Base-by-base conservation (phyloP, 257 asterid genomes). In the Primulina huaijiensis region DNA sequence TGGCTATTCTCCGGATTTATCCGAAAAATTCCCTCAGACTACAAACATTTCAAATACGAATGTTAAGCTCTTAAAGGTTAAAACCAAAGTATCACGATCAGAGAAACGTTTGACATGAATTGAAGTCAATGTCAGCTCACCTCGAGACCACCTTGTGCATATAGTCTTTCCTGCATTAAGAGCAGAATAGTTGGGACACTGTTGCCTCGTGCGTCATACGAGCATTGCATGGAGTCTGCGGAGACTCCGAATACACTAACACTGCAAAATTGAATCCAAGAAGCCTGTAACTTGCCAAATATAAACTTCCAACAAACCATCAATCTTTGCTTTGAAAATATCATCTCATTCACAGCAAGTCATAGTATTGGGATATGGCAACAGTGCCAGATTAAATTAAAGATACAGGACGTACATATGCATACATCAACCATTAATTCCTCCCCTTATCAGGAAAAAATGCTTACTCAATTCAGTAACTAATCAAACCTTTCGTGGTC, bases 1-100 rank as follows among this genome's bases (percentile, higher is more conserved):
- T 91, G 79, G 77, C 95, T 82, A 60, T 94, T 94, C 81, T 94
- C 99, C 14, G 99, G 98, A 69, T 94, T 94, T 75, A 94, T 94
- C 40, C 99, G 89, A 53, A 94, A 94, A 40, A 94, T 87, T 25
- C 99, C 99, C 77, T 94, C 99, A 0, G 97, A 96, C 99, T 94
- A 71, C 69, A 80, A 62, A 40, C 62, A 2, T 40, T 71, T 66
- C 19, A 46, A 4, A 71, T 12, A 73, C 9, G 57, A 29, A 34
- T 10, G 30, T 69, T 77, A 67, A 76, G 52, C 30, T 72, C 69
- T 5, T 33, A 8, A 40, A 72, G 29, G 25, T 25, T 30, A 67
- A 3, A 53, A 4, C 7, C 11, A 23, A 53, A 37, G 11, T 23
- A 8, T 34, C 34, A 17, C 2, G 11, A n/a, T n/a, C 16, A 35